Percentiles rank a stretch among this genome's conserved stretches.
Conservation (phyloP, 2,329 filamentous ascomycete species). For the Cercospora sp. region DNA sequence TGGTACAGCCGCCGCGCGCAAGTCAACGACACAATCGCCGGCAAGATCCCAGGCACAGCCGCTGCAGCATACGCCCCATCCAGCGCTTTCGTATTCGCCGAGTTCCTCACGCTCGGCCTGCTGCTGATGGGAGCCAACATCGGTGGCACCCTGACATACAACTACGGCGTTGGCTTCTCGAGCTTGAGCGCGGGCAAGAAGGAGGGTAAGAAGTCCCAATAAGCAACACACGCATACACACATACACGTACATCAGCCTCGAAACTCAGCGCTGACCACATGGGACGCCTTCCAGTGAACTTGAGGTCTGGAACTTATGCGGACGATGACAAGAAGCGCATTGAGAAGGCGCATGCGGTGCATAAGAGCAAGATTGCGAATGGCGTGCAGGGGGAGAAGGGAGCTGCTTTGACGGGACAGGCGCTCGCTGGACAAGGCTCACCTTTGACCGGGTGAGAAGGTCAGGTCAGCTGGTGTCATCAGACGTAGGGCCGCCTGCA, state of each 20-base stretch:
- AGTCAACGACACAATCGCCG: constrained; percentile 29
- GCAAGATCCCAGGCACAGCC: constrained; percentile 31
- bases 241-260: background rate
- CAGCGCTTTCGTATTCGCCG: constrained; percentile 41
- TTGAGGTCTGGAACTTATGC: constrained; percentile 18
- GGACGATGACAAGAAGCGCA: constrained; percentile 17
- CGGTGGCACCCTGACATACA: constrained; percentile 48
- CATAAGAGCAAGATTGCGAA: constrained; percentile 11
- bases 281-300: constrained; percentile 16
- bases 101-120: constrained; percentile 39
- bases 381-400: constrained; percentile 8
- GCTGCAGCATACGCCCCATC: constrained; percentile 40
- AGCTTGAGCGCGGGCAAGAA: constrained; percentile 33
- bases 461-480: background rate
- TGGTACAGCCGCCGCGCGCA: constrained; percentile 44
- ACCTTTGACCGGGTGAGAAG: background rate
- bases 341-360: constrained; percentile 16
- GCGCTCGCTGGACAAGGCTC: constrained; percentile 7
- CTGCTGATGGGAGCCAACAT: constrained; percentile 46
- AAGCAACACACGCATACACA: background rate
- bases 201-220: constrained; percentile 21
- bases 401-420: constrained; percentile 11
- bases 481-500: background rate
- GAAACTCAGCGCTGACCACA: constrained; percentile 3
- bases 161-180: constrained; percentile 48